Percentiles rank a stretch among this genome's conserved stretches.
Conservation (phyloP, 768 basidiomycete species). For the Leccinum fibrillosum region DNA sequence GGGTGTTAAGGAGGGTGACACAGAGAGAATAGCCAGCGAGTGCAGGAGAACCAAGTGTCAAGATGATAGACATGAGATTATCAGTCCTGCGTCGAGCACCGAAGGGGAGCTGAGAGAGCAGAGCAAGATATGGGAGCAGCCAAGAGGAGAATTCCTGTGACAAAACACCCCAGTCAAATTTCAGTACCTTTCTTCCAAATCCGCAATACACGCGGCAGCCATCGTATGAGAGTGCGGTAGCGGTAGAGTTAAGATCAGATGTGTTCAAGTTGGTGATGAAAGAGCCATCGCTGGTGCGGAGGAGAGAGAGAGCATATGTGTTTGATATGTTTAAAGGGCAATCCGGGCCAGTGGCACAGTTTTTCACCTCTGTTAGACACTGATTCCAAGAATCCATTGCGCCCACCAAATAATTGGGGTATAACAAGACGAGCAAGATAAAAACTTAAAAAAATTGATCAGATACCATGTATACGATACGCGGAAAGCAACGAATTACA, state of each 20-base stretch:
- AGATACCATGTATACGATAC: neutral
- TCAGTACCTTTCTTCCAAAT: neutral
- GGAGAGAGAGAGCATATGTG: constrained; percentile 12
- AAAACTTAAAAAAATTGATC: constrained; percentile 3
- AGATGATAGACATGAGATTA: constrained; percentile 40
- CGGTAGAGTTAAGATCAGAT: neutral
- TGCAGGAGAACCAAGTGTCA: constrained; percentile 43
- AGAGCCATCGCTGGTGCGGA: constrained; percentile 8
- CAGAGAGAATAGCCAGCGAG: constrained; percentile 45
- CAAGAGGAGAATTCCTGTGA: constrained; percentile 40
- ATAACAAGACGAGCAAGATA: neutral
- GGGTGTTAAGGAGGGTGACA: constrained; percentile 41
- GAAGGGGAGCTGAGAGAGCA: constrained; percentile 48
- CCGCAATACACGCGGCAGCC: constrained; percentile 3
- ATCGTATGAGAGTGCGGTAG: constrained; percentile 8
- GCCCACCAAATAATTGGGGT: neutral
- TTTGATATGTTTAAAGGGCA: constrained; percentile 5
- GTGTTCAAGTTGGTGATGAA: neutral
- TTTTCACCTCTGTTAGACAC: constrained; percentile 8
- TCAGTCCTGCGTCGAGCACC: constrained; percentile 37
- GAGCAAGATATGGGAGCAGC: constrained; percentile 47
- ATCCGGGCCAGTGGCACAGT: neutral
- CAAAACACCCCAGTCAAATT: constrained; percentile 11
- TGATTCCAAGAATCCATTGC: constrained; percentile 10
- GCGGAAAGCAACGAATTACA: neutral